Percentiles rank a stretch among this genome's conserved stretches.
Evolutionary conservation across 345 rosid genomes (phyloP).

Genomic region (Anastatica hierochuntica): DNA sequence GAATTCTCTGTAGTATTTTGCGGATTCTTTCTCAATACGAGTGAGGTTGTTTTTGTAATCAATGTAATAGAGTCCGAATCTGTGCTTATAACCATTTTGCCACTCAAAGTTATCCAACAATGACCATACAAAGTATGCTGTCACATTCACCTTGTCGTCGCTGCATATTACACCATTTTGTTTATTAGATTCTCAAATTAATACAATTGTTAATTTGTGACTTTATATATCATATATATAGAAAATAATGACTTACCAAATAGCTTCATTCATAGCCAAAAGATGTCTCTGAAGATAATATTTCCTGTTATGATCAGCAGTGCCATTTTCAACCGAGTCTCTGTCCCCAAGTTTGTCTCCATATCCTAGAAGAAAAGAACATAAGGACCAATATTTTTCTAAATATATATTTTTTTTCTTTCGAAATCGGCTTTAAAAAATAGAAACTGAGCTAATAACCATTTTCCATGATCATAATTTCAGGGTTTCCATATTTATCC

Average conservation of each 20-base stretch:
- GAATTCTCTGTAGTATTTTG: neutral
- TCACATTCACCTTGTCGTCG: constrained; percentile 25
- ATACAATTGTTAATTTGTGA: no score
- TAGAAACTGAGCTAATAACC: no score
- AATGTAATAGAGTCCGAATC: constrained; percentile 33
- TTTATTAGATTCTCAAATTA: neutral
- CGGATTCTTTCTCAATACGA: constrained; percentile 30
- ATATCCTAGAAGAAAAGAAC: neutral
- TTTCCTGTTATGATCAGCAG: constrained; percentile 4
- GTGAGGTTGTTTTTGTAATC: constrained; percentile 31
- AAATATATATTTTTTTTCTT: no score
- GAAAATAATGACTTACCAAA: constrained; percentile 16
- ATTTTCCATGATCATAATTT: constrained; percentile 37
- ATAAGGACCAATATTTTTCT: no score
- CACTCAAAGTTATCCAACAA: constrained; percentile 39
- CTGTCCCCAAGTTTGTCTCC: constrained; percentile 6
- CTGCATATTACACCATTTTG: neutral
- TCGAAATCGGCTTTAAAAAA: no score
- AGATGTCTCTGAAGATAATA: constrained; percentile 21
- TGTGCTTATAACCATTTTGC: constrained; percentile 21
- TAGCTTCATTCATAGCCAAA: constrained; percentile 12
- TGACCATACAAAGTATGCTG: constrained; percentile 41
- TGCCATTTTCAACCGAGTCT: constrained; percentile 4
- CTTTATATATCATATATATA: no score
- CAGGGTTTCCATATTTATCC: constrained; percentile 24